Evolutionary conservation across 805 yeast species (phyloP).

Genomic region (Teunomyces stri): DNA sequence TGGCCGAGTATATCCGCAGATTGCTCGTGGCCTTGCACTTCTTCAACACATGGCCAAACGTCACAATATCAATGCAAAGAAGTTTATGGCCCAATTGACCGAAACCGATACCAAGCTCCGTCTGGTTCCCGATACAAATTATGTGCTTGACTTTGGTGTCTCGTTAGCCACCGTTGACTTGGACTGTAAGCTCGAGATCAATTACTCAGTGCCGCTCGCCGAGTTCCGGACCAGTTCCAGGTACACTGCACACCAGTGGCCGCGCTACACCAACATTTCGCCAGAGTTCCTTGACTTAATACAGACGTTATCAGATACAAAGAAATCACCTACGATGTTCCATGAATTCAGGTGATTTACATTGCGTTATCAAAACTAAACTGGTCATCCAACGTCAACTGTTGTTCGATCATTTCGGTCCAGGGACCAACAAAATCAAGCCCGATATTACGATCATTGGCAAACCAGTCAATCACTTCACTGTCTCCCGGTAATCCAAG

Average conservation of each 20-base stretch:
- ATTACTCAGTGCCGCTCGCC: conserved; percentile 6
- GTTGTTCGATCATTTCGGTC: conserved; percentile 77
- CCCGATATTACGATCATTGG: conserved; percentile 37
- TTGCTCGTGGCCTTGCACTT: conserved; percentile 28
- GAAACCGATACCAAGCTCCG: conserved; percentile 22
- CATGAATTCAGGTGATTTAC: neutral
- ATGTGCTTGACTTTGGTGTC: conserved; percentile 18
- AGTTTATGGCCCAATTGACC: conserved; percentile 26
- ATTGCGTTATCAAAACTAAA: conserved; percentile 26
- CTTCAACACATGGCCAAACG: conserved; percentile 32
- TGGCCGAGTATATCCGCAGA: conserved; percentile 15
- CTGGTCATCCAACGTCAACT: conserved; percentile 39
- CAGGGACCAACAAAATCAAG: conserved; percentile 63
- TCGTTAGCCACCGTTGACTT: conserved; percentile 4
- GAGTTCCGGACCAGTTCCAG: conserved; percentile 4
- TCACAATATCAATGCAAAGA: conserved; percentile 35
- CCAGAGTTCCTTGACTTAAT: neutral
- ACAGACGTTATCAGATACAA: too few relatives aligned
- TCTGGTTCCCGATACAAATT: conserved; percentile 22
- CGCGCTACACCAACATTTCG: neutral
- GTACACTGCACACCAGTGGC: conserved; percentile 6
- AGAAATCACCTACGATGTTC: too few relatives aligned
- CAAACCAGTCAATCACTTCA: conserved; percentile 46
- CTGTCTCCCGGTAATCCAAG: conserved; percentile 32
- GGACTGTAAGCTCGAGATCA: neutral